Percentiles rank a stretch among this genome's conserved stretches.
Conservation (phyloP, 805 yeast genomes). For the Candida golubevii region DNA sequence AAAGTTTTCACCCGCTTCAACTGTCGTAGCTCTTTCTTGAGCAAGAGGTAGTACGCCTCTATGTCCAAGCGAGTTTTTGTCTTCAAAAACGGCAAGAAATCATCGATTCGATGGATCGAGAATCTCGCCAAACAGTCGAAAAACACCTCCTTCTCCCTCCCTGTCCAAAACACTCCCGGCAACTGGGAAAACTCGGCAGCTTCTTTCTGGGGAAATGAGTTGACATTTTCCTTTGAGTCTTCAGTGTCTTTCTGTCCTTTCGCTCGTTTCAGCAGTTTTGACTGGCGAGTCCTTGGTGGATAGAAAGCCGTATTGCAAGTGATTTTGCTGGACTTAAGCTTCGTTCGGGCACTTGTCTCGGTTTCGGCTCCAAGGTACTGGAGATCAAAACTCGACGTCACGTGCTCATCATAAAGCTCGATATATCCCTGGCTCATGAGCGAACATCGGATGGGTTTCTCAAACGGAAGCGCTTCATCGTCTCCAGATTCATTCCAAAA, state of each 20-base stretch:
- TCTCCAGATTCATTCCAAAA: too few relatives aligned
- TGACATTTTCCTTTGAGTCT: too few relatives aligned
- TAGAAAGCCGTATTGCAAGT: conserved; percentile 9
- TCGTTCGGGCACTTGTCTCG: not conserved
- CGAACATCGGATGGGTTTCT: too few relatives aligned
- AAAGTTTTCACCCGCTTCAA: conserved; percentile 17
- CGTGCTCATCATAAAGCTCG: conserved; percentile 9
- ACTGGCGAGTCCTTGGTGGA: not conserved
- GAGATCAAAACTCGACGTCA: conserved; percentile 8
- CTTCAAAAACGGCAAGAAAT: conserved; percentile 35
- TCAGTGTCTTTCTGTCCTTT: not conserved
- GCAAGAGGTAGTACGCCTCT: conserved; percentile 37
- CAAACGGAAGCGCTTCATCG: too few relatives aligned
- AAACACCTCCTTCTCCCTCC: conserved; percentile 47
- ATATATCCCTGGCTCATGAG: not conserved
- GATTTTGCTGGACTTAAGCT: conserved; percentile 12
- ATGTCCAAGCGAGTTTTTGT: conserved; percentile 44
- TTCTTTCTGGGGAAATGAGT: not conserved
- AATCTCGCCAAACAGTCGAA: conserved; percentile 46
- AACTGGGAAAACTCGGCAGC: not conserved
- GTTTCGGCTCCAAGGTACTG: conserved; percentile 1
- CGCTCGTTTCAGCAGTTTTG: not conserved
- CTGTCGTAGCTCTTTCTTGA: conserved; percentile 25
- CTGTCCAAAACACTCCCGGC: conserved; percentile 43
- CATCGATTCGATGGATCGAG: conserved; percentile 45